These are phyloP conservation scores for Tremellales sp. DNA, from an alignment of 1,284 basidiomycete genomes.

Conservation along the genomic window DNA sequence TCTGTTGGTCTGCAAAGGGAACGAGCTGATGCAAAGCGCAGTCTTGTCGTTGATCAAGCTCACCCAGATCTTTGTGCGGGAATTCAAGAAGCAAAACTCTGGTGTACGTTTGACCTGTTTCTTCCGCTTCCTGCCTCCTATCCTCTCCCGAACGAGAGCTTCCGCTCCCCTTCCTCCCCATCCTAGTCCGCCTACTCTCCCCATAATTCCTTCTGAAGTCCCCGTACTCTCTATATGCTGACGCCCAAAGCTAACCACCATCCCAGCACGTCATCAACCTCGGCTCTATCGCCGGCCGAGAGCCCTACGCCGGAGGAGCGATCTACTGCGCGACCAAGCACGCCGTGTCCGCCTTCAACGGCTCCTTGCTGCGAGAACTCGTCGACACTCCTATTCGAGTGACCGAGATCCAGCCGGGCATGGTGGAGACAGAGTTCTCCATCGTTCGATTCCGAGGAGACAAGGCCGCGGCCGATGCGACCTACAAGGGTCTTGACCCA, in stretches of 20 bases:
- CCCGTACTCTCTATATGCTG: no score
- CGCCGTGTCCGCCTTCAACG: conserved; percentile 85
- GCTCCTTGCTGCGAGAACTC: conserved; percentile 72
- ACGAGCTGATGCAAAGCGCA: no score
- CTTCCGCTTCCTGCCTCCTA: neutral
- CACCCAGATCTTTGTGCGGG: conserved; percentile 52
- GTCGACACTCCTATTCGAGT: conserved; percentile 89
- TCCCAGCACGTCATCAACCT: conserved; percentile 87
- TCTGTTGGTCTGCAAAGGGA: conserved; percentile 2
- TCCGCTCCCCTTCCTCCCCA: neutral
- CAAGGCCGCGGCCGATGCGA: conserved; percentile 70
- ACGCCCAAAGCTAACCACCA: no score
- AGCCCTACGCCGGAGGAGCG: conserved; percentile 76
- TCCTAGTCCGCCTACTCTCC: no score
- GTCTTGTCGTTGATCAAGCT: conserved; percentile 44
- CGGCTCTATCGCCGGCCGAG: conserved; percentile 86
- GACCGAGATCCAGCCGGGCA: conserved; percentile 76
- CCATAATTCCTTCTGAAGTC: no score
- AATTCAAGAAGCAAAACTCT: conserved; percentile 80
- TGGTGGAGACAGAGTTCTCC: conserved; percentile 62
- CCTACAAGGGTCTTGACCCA: conserved; percentile 74
- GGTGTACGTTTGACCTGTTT: conserved; percentile 51
- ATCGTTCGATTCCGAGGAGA: conserved; percentile 83
- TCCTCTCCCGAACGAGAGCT: neutral
- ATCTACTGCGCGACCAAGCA: conserved; percentile 53